Evolutionary conservation across 345 rosid genomes (phyloP), one percentile per base, ranked within the genome.

Genomic region (Citrus hindsii): DNA sequence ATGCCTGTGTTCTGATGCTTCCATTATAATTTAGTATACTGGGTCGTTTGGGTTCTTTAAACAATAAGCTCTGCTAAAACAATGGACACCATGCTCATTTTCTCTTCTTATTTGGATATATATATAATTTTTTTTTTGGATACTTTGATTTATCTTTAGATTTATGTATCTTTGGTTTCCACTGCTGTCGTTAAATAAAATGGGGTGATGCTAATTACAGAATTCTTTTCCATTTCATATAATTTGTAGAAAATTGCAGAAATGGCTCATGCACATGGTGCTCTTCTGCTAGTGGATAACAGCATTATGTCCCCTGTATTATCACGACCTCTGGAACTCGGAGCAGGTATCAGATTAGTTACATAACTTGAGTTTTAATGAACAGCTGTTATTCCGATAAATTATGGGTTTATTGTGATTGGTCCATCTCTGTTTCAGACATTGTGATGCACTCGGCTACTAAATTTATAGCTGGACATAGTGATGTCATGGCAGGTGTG

Each of bases 371-470:
- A 53, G 46, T 80, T 64, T 40, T 27, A 62, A 12, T 30, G 27
- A 42, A 71, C 30, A 73, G 38, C 46, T 65, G 67, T 69, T 42
- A 70, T 77, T 27, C 24, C 25, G 63, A 19, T 38, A 58, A 64
- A 7, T 28, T 78, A 28, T 25, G 82, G 46, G 46, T 32, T 80
- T 28, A 42, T 75, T 77, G 73, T 79, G 67, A 58, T 77, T 83
- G 24, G n/a, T 78, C 33, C 37, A 79, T 67, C 10, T 66, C 22
- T 51, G 35, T 86, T 79, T 79, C 89, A 92, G 99, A 96, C 80
- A 96, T 94, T 48, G 98, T 94, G 70, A 94, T 96, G 99, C 97
- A 94, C 75, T 96, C 99, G 0, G 98, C 97, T 77, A 96, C 99
- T 53, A 94, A 96, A 79, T 96, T 96, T 80, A 89, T 92, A 79